These are phyloP conservation scores for Mallotus japonicus DNA, from an alignment of 441 rosid species.

Conservation along the genomic window DNA sequence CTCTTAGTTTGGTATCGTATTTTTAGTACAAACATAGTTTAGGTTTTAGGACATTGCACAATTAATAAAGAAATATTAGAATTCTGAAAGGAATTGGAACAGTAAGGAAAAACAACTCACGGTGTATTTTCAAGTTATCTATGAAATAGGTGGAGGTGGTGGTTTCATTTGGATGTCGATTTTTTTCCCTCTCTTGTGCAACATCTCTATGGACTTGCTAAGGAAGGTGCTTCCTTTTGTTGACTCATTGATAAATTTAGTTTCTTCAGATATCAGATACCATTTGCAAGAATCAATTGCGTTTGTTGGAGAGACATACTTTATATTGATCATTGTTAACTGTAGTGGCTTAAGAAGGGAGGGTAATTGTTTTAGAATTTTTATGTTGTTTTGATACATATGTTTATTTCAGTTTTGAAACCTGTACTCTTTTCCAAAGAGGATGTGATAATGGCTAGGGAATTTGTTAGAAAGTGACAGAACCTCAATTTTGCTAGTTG, in stretches of 20 bases:
- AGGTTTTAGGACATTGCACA: not conserved
- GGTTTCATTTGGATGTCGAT: not conserved
- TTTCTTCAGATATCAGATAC: not conserved
- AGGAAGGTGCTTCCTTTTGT: no score
- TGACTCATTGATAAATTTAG: not conserved
- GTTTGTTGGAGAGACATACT: not conserved
- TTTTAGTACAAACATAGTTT: not conserved
- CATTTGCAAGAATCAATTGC: not conserved
- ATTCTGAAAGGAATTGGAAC: not conserved
- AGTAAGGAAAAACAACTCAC: not conserved
- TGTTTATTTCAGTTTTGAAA: no score
- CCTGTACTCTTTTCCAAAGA: no score
- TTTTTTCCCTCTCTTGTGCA: not conserved
- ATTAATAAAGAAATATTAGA: not conserved
- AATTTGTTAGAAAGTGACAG: not conserved
- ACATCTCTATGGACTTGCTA: not conserved
- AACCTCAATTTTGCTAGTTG: not conserved
- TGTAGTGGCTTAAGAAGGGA: not conserved
- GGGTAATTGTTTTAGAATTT: not conserved
- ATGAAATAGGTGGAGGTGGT: not conserved
- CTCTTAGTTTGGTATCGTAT: no score
- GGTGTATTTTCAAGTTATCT: not conserved
- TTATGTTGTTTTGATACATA: not conserved
- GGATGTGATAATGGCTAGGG: no score
- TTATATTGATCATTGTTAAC: not conserved